These are phyloP conservation scores for Trichocladium uniseriatum DNA, from an alignment of 495 filamentous ascomycete species.

Conservation along the genomic window DNA sequence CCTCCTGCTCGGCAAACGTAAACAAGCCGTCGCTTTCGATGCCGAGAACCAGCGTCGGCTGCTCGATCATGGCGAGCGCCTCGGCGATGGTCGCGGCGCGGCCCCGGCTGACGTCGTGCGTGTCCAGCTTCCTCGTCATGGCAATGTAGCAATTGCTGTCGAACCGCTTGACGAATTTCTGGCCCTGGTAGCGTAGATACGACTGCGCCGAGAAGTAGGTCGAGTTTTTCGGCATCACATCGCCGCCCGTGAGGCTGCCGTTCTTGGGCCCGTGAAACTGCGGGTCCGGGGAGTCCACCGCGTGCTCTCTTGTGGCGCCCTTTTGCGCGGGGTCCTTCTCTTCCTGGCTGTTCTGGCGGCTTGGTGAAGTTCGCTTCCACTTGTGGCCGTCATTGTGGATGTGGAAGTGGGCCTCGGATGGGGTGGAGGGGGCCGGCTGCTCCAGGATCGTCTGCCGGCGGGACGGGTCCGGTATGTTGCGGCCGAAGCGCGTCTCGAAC, in stretches of 20 bases:
- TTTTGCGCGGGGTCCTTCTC: not conserved
- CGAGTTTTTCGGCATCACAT: slow-evolving; percentile 47
- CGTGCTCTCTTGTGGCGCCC: slow-evolving; percentile 3
- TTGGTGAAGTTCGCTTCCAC: slow-evolving; percentile 28
- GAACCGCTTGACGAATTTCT: slow-evolving; percentile 94
- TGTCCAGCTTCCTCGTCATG: slow-evolving; percentile 97
- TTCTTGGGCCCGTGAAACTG: slow-evolving; percentile 63
- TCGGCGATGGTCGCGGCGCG: slow-evolving; percentile 54
- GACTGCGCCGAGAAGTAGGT: slow-evolving; percentile 97
- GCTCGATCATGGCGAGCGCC: slow-evolving; percentile 71
- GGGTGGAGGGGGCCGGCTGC: slow-evolving; percentile 49
- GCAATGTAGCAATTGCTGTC: slow-evolving; percentile 99
- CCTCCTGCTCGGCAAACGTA: slow-evolving; percentile 91
- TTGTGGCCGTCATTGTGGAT: slow-evolving; percentile 95
- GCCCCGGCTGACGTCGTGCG: slow-evolving; percentile 81
- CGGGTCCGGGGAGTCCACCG: slow-evolving; percentile 44
- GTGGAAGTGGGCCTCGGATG: slow-evolving; percentile 76
- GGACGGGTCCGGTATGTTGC: slow-evolving; percentile 81
- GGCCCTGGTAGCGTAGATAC: slow-evolving; percentile 94
- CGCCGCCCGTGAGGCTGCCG: slow-evolving; percentile 27
- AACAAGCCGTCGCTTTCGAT: slow-evolving; percentile 94
- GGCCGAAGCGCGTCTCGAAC: slow-evolving; percentile 88
- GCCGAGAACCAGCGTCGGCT: slow-evolving; percentile 81
- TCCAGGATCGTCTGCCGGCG: slow-evolving; percentile 71
- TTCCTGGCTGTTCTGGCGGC: slow-evolving; percentile 26